These are phyloP conservation scores for Neopestalotiopsis sp. DNA, from an alignment of 2,329 filamentous ascomycete genomes.

Conservation along the genomic window DNA sequence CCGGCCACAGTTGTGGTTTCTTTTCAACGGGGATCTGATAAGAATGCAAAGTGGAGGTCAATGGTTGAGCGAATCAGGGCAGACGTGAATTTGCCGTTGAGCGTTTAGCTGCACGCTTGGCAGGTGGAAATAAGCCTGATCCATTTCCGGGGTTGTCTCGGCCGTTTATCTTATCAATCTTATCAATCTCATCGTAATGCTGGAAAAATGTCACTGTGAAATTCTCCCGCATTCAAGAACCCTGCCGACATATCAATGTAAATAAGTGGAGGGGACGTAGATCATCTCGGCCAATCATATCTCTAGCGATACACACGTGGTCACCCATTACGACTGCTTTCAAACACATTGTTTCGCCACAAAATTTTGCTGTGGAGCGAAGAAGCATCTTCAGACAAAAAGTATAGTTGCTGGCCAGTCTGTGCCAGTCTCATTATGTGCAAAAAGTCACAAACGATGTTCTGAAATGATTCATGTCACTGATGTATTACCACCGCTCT, in stretches of 20 bases:
- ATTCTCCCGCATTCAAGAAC: background rate
- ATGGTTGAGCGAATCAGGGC: background rate
- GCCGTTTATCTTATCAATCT: conserved; percentile 1
- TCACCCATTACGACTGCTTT: too few relatives aligned
- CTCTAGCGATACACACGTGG: background rate
- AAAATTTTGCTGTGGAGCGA: background rate
- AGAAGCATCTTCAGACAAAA: background rate
- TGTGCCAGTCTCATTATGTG: too few relatives aligned
- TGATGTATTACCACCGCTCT: too few relatives aligned
- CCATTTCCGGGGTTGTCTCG: background rate
- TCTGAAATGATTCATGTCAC: too few relatives aligned
- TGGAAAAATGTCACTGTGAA: background rate
- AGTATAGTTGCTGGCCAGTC: background rate
- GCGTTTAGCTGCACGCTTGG: background rate
- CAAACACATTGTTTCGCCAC: background rate
- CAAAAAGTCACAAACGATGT: too few relatives aligned
- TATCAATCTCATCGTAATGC: background rate
- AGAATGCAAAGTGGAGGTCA: background rate
- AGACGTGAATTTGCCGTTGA: background rate
- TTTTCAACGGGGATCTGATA: background rate
- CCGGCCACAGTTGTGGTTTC: background rate
- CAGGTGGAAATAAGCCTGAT: background rate
- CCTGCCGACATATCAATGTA: background rate
- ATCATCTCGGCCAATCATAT: background rate
- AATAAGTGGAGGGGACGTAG: background rate